Evolutionary conservation across 2,329 filamentous ascomycete genomes (phyloP).

Genomic region (Phialophora macrospora): DNA sequence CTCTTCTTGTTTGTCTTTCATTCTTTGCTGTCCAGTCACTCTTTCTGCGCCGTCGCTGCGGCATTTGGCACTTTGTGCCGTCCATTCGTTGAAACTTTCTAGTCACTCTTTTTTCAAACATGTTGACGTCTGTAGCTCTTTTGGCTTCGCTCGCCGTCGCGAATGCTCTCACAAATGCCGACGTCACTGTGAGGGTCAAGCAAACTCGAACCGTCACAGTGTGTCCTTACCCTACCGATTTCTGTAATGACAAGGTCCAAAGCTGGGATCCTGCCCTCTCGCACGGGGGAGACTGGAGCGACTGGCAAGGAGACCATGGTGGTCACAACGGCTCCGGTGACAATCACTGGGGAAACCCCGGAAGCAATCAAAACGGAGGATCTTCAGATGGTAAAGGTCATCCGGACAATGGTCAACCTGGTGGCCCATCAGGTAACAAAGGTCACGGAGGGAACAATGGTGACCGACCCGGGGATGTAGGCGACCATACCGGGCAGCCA

Average conservation of each 20-base stretch:
- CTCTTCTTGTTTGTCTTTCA: background rate
- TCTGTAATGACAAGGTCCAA: conserved; percentile 6
- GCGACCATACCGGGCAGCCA: background rate
- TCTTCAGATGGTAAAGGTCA: background rate
- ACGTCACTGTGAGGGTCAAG: conserved; percentile 16
- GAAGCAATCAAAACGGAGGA: conserved; percentile 1
- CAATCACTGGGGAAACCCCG: background rate
- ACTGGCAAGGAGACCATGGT: conserved; percentile 1
- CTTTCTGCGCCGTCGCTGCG: background rate
- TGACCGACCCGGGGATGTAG: background rate
- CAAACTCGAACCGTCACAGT: conserved; percentile 16
- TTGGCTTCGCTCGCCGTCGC: conserved; percentile 10
- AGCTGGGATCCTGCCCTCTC: conserved; percentile 5
- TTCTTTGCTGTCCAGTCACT: background rate
- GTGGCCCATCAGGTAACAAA: background rate
- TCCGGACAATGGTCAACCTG: background rate
- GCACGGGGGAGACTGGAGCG: background rate
- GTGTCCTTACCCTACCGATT: conserved; percentile 13
- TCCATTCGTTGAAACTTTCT: conserved; percentile 12
- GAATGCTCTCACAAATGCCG: conserved; percentile 4
- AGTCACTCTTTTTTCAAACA: conserved; percentile 17
- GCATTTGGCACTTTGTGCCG: conserved; percentile 17
- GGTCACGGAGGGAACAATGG: background rate
- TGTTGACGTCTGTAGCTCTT: conserved; percentile 6
- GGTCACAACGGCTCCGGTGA: background rate